A percentile compares a stretch with the other conserved stretches of the same genome.
phyloP scores from a whole-genome alignment of 371 early-diverging fungal genomes.

The Paraphysoderma sedebokerense region DNA sequence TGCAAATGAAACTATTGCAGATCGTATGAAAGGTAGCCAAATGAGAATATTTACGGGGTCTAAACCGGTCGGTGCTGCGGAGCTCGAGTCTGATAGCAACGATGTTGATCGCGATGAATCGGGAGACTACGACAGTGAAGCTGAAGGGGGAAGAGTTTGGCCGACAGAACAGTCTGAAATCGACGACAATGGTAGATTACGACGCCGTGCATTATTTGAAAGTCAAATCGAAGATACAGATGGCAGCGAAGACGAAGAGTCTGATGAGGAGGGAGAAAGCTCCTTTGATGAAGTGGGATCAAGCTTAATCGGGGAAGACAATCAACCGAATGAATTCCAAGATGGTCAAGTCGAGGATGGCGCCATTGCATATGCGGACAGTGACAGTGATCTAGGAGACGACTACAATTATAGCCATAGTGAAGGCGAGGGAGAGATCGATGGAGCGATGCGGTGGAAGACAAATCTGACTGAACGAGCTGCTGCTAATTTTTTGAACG shows the following conservation, averaged over 20 bases:
- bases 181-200: too few relatives aligned
- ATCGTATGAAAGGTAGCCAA: constrained; percentile 54
- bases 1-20: constrained; percentile 50
- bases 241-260: too few relatives aligned
- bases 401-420: constrained; percentile 6
- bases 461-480: constrained; percentile 49
- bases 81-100: constrained; percentile 1
- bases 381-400: constrained; percentile 12
- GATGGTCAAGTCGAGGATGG: constrained; percentile 6
- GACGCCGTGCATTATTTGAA: too few relatives aligned
- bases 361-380: constrained; percentile 17
- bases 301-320: constrained; percentile 14
- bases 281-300: too few relatives aligned
- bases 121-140: too few relatives aligned
- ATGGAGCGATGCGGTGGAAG: constrained; percentile 56
- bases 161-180: too few relatives aligned
- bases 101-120: constrained; percentile 14
- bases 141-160: too few relatives aligned
- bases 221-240: too few relatives aligned
- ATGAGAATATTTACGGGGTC: constrained; percentile 67
- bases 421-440: constrained; percentile 6
- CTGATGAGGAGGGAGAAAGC: too few relatives aligned
- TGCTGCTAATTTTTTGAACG: constrained; percentile 29
- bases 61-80: constrained; percentile 44
- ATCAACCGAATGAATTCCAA: not conserved